phyloP scores from a whole-genome alignment of 352 stramenopile genomes.

The Pythium volutum region DNA sequence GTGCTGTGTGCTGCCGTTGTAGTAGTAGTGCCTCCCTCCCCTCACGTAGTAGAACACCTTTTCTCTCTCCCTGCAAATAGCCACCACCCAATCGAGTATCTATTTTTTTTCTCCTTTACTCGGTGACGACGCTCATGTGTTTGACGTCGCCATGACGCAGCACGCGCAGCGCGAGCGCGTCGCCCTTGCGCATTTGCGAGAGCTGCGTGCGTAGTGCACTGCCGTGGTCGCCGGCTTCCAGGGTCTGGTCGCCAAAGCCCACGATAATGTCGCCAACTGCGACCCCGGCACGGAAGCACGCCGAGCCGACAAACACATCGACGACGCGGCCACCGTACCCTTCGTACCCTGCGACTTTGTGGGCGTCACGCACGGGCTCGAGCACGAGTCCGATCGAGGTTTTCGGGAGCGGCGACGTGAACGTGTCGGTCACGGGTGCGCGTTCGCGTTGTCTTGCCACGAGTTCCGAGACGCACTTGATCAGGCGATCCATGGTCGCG shows the following conservation, averaged over 20 bases:
- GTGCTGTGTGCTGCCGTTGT: conserved; percentile 15
- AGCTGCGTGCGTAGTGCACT: conserved; percentile 48
- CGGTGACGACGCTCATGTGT: conserved; percentile 42
- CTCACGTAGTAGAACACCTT: neutral
- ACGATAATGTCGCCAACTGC: conserved; percentile 52
- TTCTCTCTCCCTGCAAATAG: no score
- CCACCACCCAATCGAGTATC: neutral
- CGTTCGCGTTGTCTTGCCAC: conserved; percentile 43
- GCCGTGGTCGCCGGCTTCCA: conserved; percentile 47
- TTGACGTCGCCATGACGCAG: conserved; percentile 36
- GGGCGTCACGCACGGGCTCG: conserved; percentile 36
- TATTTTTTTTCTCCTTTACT: conserved; percentile 25
- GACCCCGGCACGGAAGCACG: conserved; percentile 44
- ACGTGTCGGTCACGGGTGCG: conserved; percentile 31
- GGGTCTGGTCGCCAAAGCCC: conserved; percentile 42
- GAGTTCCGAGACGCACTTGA: conserved; percentile 41
- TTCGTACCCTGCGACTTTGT: conserved; percentile 35
- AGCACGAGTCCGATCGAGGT: conserved; percentile 57
- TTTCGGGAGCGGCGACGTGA: conserved; percentile 34
- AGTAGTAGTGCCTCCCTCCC: conserved; percentile 17
- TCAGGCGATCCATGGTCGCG: conserved; percentile 28
- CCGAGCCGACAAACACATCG: conserved; percentile 49
- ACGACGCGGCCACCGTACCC: conserved; percentile 44
- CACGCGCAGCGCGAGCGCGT: conserved; percentile 44
- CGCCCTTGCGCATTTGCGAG: conserved; percentile 53